phyloP scores from a whole-genome alignment of 495 filamentous ascomycete genomes.

The Penicillium ochrochloron region DNA sequence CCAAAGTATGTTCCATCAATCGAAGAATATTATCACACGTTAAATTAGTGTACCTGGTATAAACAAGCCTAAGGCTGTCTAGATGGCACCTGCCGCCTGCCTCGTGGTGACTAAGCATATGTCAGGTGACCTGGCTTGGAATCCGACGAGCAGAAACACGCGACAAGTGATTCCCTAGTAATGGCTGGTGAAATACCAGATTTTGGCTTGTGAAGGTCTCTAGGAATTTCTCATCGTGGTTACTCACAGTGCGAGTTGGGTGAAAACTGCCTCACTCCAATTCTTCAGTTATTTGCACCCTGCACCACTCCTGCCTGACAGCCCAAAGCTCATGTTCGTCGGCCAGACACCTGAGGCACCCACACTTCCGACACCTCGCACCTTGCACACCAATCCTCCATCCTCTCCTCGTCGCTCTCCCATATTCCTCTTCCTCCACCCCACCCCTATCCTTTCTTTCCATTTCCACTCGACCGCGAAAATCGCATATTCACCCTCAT shows the following conservation, averaged over 20 bases:
- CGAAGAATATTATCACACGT: too few species aligned
- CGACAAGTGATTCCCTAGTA: background rate
- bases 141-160: background rate
- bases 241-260: background rate
- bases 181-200: background rate
- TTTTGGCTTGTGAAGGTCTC: background rate
- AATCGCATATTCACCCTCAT: constrained; percentile 17
- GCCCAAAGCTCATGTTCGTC: constrained; percentile 28
- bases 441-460: constrained; percentile 24
- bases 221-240: background rate
- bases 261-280: background rate
- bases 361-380: constrained; percentile 36
- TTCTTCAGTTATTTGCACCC: background rate
- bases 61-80: background rate
- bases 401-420: constrained; percentile 33
- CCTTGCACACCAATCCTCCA: constrained; percentile 35
- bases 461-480: constrained; percentile 16
- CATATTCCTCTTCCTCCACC: constrained; percentile 26
- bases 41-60: background rate
- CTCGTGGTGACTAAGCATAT: background rate
- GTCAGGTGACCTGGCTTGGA: background rate
- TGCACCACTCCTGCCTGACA: constrained; percentile 10
- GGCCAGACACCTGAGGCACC: constrained; percentile 31
- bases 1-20: too few species aligned
- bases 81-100: background rate